Evolutionary conservation across 768 basidiomycete genomes (phyloP).

Genomic region (Lentinus tigrinus): DNA sequence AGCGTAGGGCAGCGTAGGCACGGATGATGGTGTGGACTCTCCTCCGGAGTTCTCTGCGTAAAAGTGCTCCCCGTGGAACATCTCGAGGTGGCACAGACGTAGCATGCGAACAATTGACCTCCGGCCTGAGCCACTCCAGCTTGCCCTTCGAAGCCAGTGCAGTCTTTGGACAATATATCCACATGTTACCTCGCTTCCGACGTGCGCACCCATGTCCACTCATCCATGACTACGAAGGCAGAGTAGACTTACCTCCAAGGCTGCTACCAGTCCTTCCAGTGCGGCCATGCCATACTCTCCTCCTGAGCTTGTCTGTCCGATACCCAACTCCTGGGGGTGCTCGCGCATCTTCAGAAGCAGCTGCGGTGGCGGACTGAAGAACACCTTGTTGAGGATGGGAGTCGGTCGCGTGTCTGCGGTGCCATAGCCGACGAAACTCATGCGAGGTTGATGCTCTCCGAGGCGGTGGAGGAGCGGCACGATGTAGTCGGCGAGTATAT

Average conservation of each 20-base stretch:
- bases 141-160: no score
- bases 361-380: constrained; percentile 46
- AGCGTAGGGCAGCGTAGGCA: no score
- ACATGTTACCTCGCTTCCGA: no score
- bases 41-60: no score
- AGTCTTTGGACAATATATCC: no score
- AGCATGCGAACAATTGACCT: no score
- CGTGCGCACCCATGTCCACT: no score
- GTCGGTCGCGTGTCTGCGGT: constrained; percentile 52
- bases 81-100: no score
- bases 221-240: no score
- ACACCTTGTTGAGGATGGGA: constrained; percentile 56
- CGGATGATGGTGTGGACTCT: no score
- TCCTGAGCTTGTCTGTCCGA: constrained; percentile 52
- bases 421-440: constrained; percentile 65
- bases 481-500: constrained; percentile 47
- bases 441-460: constrained; percentile 39
- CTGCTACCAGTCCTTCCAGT: constrained; percentile 68
- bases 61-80: no score
- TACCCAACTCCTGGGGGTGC: constrained; percentile 49
- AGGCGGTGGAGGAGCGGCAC: constrained; percentile 52
- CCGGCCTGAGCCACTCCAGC: no score
- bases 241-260: constrained; percentile 23
- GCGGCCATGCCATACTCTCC: constrained; percentile 55
- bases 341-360: constrained; percentile 46